phyloP scores from a whole-genome alignment of 352 stramenopile genomes.

The Globisporangium spinosum region DNA sequence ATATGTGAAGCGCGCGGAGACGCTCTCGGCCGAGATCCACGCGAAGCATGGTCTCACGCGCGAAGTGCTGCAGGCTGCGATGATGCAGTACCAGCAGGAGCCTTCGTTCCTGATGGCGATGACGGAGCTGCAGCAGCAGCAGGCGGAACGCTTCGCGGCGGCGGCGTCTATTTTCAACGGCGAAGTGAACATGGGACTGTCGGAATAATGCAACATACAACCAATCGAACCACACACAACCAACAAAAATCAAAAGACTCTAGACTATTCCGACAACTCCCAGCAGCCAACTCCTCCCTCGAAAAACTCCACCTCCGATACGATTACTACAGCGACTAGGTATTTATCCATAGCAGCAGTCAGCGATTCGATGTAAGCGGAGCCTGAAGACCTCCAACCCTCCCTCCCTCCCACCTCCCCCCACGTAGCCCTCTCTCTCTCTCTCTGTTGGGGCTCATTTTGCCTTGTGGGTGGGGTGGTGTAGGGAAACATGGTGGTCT shows the following conservation, averaged over 20 bases:
- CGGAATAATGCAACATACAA: conserved; percentile 42
- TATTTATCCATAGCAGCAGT: conserved; percentile 8
- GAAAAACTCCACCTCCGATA: conserved; percentile 5
- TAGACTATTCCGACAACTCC: conserved; percentile 4
- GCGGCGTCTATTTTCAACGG: conserved; percentile 85
- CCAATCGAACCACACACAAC: background rate
- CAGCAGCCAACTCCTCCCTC: background rate
- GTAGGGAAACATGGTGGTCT: background rate
- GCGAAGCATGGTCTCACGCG: conserved; percentile 84
- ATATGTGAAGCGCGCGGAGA: conserved; percentile 87
- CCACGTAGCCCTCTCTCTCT: background rate
- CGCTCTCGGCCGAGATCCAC: conserved; percentile 82
- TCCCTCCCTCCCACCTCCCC: background rate
- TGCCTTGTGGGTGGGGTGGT: background rate
- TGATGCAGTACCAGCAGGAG: conserved; percentile 91
- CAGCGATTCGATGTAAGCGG: background rate
- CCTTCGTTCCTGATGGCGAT: conserved; percentile 83
- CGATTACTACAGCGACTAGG: conserved; percentile 9
- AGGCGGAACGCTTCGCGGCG: conserved; percentile 79
- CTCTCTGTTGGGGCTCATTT: background rate
- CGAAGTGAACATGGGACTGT: conserved; percentile 88
- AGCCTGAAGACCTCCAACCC: background rate
- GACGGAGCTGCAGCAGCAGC: conserved; percentile 85
- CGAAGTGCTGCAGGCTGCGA: conserved; percentile 84
- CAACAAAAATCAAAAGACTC: conserved; percentile 8